Evolutionary conservation across 1,139 yeast genomes (phyloP).

Genomic region (Yamadazyma aaseri): DNA sequence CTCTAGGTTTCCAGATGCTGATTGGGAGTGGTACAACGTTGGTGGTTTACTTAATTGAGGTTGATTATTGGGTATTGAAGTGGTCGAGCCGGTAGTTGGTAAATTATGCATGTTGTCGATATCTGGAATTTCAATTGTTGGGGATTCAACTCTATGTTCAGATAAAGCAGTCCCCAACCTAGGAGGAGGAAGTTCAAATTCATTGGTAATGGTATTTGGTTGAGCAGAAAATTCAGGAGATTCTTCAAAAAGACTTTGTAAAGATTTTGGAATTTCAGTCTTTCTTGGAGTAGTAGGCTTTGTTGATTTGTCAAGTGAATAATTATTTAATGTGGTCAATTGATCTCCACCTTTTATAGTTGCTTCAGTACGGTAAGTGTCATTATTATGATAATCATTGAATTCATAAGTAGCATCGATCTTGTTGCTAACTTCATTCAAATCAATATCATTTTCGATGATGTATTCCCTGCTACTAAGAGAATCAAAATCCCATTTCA

Average conservation of each 20-base stretch:
- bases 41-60: slow-evolving; percentile 46
- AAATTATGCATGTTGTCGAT: slow-evolving; percentile 36
- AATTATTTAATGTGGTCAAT: slow-evolving; percentile 7
- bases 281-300: slow-evolving; percentile 10
- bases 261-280: slow-evolving; percentile 66
- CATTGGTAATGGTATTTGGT: slow-evolving; percentile 7
- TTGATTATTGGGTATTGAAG: slow-evolving; percentile 15
- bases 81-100: no score
- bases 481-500: slow-evolving; percentile 89
- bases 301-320: slow-evolving; percentile 8
- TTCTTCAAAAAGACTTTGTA: slow-evolving; percentile 67
- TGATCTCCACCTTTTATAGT: slow-evolving; percentile 24
- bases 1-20: slow-evolving; percentile 46
- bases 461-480: slow-evolving; percentile 71
- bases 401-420: slow-evolving; percentile 35
- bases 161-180: slow-evolving; percentile 10
- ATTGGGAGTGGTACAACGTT: slow-evolving; percentile 47
- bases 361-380: slow-evolving; percentile 29
- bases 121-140: slow-evolving; percentile 49
- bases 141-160: slow-evolving; percentile 32
- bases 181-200: slow-evolving; percentile 19
- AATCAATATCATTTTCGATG: slow-evolving; percentile 59
- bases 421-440: slow-evolving; percentile 45
- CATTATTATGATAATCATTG: slow-evolving; percentile 28
- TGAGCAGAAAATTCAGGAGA: slow-evolving; percentile 16